phyloP scores from a whole-genome alignment of 2,329 filamentous ascomycete genomes.

The Colletotrichum caudatum region DNA sequence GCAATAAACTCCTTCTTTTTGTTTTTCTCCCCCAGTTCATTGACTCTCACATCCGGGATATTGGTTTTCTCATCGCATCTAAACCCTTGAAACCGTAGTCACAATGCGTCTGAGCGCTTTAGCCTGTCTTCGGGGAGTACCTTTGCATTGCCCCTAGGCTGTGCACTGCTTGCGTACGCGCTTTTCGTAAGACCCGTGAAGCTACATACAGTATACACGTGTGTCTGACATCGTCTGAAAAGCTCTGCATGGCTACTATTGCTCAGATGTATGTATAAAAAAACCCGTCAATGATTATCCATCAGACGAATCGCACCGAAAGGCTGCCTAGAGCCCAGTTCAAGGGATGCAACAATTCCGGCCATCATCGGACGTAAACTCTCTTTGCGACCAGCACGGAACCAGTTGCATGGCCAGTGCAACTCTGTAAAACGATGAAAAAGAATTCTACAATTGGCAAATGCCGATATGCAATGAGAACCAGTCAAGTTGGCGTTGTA shows the following conservation, averaged over 20 bases:
- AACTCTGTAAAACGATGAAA: background rate
- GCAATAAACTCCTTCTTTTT: background rate
- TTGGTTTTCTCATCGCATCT: background rate
- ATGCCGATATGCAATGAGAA: too few relatives aligned
- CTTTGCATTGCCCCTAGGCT: too few relatives aligned
- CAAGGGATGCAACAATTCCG: background rate
- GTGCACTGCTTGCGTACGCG: too few relatives aligned
- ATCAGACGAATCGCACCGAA: background rate
- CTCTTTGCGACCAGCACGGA: too few relatives aligned
- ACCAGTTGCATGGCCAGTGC: background rate
- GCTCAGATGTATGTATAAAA: too few relatives aligned
- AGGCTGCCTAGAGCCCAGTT: background rate
- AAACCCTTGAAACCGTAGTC: background rate
- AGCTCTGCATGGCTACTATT: rapidly evolving
- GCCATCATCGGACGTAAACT: background rate
- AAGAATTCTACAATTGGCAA: background rate
- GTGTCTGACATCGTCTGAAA: background rate
- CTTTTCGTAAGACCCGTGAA: background rate
- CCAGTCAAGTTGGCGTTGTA: too few relatives aligned
- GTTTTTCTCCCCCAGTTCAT: too few relatives aligned
- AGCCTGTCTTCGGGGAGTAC: background rate
- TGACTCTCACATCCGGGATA: background rate
- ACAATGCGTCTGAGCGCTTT: background rate
- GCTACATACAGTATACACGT: background rate
- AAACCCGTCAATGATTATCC: background rate